phyloP scores from a whole-genome alignment of 1,284 basidiomycete species.

The Stereum hirsutum region DNA sequence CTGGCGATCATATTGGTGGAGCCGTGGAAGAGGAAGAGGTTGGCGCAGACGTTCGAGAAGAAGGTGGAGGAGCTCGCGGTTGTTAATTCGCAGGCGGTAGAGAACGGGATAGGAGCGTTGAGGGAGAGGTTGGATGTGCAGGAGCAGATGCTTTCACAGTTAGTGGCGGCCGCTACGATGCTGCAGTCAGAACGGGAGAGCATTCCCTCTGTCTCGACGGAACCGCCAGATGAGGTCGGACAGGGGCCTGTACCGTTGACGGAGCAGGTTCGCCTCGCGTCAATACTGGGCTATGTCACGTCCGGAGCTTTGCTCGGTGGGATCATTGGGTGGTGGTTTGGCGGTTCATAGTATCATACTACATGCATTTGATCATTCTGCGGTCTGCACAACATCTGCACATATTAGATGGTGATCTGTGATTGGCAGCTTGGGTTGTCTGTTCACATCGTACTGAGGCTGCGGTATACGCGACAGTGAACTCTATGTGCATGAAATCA shows the following conservation, averaged over 20 bases:
- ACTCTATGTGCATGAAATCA: constrained; percentile 22
- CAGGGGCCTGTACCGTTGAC: neutral
- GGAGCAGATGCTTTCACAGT: constrained; percentile 23
- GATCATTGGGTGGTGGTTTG: neutral
- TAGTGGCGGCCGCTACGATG: constrained; percentile 18
- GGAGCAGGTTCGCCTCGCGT: neutral
- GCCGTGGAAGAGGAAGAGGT: constrained; percentile 82
- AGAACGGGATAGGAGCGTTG: constrained; percentile 38
- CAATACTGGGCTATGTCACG: neutral
- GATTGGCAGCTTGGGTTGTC: neutral
- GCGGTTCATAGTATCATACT: constrained; percentile 12
- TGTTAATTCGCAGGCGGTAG: constrained; percentile 33
- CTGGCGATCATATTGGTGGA: constrained; percentile 84
- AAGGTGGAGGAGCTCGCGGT: constrained; percentile 63
- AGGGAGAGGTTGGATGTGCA: constrained; percentile 44
- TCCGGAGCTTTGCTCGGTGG: neutral
- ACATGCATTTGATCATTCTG: too few relatives aligned
- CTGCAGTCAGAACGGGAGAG: too few relatives aligned
- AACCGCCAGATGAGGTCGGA: neutral
- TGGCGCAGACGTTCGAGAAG: constrained; percentile 83
- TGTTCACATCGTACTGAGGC: constrained; percentile 12
- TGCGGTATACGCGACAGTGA: constrained; percentile 36
- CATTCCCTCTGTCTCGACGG: too few relatives aligned
- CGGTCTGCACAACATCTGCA: neutral
- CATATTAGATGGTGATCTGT: too few relatives aligned